Conservation (phyloP, 345 rosid species). For the Anacardium occidentale region DNA sequence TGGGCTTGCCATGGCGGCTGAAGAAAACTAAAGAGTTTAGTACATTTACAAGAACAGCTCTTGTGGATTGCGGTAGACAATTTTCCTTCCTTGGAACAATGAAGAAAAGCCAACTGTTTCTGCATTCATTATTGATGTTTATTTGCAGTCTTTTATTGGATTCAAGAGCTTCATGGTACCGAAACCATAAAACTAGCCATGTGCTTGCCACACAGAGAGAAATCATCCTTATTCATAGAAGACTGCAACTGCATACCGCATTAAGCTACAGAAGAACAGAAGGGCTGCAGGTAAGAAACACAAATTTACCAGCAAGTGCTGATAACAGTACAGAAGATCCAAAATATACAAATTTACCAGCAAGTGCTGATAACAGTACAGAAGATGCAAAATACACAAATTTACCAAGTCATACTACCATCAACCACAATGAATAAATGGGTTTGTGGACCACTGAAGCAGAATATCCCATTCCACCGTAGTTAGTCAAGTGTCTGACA, state of each 20-base stretch:
- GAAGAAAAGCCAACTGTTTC: not conserved
- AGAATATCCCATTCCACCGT: not conserved
- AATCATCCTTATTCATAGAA: slow-evolving; percentile 19
- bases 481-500: not conserved
- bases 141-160: not conserved
- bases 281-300: not conserved
- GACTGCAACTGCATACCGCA: not conserved
- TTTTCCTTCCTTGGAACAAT: not conserved
- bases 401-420: not conserved
- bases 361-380: not conserved
- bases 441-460: not conserved
- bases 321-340: not conserved
- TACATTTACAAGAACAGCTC: not conserved
- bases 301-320: not conserved
- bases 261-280: slow-evolving; percentile 23
- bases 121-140: not conserved
- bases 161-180: slow-evolving; percentile 25
- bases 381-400: not conserved
- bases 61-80: not conserved
- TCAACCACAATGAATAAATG: not conserved
- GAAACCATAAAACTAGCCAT: slow-evolving; percentile 32
- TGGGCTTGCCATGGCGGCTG: not conserved
- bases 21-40: not conserved
- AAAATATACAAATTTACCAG: not conserved
- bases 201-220: not conserved